A percentile compares a stretch with the other conserved stretches of the same genome.
Evolutionary conservation across 352 stramenopile genomes (phyloP).

Genomic region (Thalassiosira hispida): DNA sequence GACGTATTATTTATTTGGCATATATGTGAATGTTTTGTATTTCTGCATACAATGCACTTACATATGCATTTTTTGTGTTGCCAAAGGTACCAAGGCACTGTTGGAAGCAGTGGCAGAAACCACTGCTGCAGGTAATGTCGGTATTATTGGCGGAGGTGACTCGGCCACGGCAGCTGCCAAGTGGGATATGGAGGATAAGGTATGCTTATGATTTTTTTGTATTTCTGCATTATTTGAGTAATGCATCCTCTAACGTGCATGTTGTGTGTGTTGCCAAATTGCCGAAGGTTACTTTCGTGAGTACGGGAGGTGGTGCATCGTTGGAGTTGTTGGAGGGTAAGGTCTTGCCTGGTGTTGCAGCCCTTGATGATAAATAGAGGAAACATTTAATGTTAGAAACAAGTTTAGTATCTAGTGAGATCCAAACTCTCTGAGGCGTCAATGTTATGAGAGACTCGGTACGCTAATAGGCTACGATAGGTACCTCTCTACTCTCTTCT

Average conservation of each 20-base stretch:
- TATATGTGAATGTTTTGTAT: neutral
- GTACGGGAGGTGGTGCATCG: slow-evolving; percentile 97
- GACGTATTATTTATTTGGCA: neutral
- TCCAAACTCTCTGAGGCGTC: too few relatives aligned
- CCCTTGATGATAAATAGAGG: slow-evolving; percentile 90
- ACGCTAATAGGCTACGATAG: too few relatives aligned
- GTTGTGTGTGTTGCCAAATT: too few relatives aligned
- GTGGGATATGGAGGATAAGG: slow-evolving; percentile 83
- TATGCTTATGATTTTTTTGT: slow-evolving; percentile 90
- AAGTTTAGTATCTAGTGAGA: too few relatives aligned
- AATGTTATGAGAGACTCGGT: too few relatives aligned
- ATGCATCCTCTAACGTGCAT: too few relatives aligned
- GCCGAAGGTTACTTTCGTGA: too few relatives aligned
- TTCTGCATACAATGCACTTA: too few relatives aligned
- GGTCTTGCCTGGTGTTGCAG: slow-evolving; percentile 96
- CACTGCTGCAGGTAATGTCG: slow-evolving; percentile 91
- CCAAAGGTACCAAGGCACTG: slow-evolving; percentile 87
- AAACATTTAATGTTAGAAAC: too few relatives aligned
- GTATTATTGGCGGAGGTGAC: slow-evolving; percentile 97
- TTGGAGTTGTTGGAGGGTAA: slow-evolving; percentile 99
- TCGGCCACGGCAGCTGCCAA: slow-evolving; percentile 87
- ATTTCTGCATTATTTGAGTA: slow-evolving; percentile 93
- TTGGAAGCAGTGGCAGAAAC: slow-evolving; percentile 92
- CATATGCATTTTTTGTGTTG: too few relatives aligned
- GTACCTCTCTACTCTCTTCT: too few relatives aligned